phyloP scores from a whole-genome alignment of 176 grass and related monocot species.

The Paspalum notatum region DNA sequence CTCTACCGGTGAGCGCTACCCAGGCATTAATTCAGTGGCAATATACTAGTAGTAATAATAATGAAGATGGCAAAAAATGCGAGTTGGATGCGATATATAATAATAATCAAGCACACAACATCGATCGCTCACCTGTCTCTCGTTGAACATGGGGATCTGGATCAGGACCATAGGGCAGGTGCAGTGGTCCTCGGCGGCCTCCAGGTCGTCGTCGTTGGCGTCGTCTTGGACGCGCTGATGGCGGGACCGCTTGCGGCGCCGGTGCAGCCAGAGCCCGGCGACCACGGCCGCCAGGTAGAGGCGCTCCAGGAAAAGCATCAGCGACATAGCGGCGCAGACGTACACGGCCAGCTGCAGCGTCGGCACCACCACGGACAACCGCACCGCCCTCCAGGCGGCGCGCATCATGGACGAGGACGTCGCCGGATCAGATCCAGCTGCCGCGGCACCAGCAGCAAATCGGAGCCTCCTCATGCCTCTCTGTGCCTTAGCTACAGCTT shows the following conservation, averaged over 20 bases:
- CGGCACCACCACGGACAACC: conserved; percentile 67
- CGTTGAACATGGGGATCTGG: conserved; percentile 97
- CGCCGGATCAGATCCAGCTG: neutral
- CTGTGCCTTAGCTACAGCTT: no score
- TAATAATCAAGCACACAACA: neutral
- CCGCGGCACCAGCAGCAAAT: neutral
- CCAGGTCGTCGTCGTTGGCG: conserved; percentile 42
- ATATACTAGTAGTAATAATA: neutral
- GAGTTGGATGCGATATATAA: neutral
- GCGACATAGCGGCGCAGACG: conserved; percentile 68
- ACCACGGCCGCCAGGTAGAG: conserved; percentile 86
- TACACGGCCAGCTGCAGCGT: conserved; percentile 58
- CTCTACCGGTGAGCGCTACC: no score
- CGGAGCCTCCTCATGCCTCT: no score
- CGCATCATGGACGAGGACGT: neutral
- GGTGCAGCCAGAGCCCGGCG: conserved; percentile 53
- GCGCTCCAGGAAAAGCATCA: conserved; percentile 87
- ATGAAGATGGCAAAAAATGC: neutral
- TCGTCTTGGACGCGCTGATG: no score
- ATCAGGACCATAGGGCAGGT: conserved; percentile 68
- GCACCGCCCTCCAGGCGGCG: conserved; percentile 52
- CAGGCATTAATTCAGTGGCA: no score
- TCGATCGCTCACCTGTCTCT: conserved; percentile 62
- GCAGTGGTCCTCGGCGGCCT: conserved; percentile 31
- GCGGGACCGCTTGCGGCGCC: no score